Base-by-base conservation (phyloP, 345 rosid genomes). In the Firmiana major region DNA sequence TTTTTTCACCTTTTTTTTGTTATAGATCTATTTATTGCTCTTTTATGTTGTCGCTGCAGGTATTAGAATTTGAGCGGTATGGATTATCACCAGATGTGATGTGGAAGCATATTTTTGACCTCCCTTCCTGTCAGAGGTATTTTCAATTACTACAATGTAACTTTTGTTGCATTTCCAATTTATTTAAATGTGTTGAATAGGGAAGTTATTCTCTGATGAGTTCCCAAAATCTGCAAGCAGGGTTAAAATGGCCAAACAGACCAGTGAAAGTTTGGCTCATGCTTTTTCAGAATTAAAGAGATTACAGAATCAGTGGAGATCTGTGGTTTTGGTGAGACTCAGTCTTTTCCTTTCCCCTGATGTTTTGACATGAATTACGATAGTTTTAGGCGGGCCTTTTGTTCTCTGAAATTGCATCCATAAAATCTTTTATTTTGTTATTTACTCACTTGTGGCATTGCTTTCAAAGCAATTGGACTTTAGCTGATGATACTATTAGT, bases 61-160 rank as follows among this genome's bases (percentile, higher is more conserved):
- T 64, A 74, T 63, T 82, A 45, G 79, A 81, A 70, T 80, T 82
- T 69, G 89, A 84, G 79, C 79, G 71, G 66, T 40, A 69, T 82
- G 94, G 83, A 74, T 76, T 85, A 48, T 82, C 86, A 71, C 79
- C 79, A 11, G 88, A 92, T 73, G 79, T 76, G 63, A 77, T 90
- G 77, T 80, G 89, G 77, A 83, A 89, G 82, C 80, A 78, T 82
- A 90, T 89, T 67, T 85, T 85, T 73, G 83, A 85, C 57, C 81
- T 88, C 77, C 90, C 91, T 71, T 93, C 93, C 75, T 79, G 63
- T 83, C 79, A 64, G 69, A 88, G 94, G 99, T 90, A 87, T 65
- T 73, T 64, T 68, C 51, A 68, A 58, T 75, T 68, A 28, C 71
- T 16, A 16, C 2, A 22, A 54, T 57, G n/a, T 77, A 21, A 57